Evolutionary conservation across 306 rosid genomes (phyloP).

Genomic region (Rubus idaeus): DNA sequence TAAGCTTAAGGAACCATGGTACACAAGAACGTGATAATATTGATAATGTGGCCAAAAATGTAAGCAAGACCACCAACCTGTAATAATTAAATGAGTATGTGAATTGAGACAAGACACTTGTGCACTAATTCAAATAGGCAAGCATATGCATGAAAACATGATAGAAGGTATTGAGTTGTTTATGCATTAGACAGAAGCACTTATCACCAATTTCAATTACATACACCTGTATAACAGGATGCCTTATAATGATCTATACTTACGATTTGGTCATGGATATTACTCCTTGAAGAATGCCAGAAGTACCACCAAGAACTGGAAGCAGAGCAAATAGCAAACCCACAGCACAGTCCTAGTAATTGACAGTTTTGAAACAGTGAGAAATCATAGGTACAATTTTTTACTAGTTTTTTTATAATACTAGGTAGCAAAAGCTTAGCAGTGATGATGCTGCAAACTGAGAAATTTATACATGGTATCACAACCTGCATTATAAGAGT

Average conservation of each 20-base stretch:
- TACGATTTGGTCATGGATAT: slow-evolving; percentile 91
- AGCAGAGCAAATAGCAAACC: slow-evolving; percentile 97
- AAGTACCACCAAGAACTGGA: slow-evolving; percentile 91
- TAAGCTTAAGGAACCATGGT: slow-evolving; percentile 91
- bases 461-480: slow-evolving; percentile 11
- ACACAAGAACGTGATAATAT: slow-evolving; percentile 78
- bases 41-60: slow-evolving; percentile 72
- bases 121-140: slow-evolving; percentile 14
- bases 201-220: background rate
- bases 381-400: background rate
- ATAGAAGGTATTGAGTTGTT: background rate
- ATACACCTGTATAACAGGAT: slow-evolving; percentile 15
- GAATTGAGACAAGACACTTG: slow-evolving; percentile 20
- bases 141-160: slow-evolving; percentile 1
- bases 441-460: background rate
- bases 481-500: slow-evolving; percentile 86
- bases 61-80: slow-evolving; percentile 72
- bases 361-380: slow-evolving; percentile 21
- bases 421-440: background rate
- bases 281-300: slow-evolving; percentile 92
- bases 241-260: slow-evolving; percentile 31
- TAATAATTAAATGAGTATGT: slow-evolving; percentile 28
- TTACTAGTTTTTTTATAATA: background rate
- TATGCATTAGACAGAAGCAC: background rate
- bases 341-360: slow-evolving; percentile 86